Evolutionary conservation across 352 stramenopile species (phyloP), one percentile per base, ranked within the genome.

Genomic region (Phytopythium oedochilum): DNA sequence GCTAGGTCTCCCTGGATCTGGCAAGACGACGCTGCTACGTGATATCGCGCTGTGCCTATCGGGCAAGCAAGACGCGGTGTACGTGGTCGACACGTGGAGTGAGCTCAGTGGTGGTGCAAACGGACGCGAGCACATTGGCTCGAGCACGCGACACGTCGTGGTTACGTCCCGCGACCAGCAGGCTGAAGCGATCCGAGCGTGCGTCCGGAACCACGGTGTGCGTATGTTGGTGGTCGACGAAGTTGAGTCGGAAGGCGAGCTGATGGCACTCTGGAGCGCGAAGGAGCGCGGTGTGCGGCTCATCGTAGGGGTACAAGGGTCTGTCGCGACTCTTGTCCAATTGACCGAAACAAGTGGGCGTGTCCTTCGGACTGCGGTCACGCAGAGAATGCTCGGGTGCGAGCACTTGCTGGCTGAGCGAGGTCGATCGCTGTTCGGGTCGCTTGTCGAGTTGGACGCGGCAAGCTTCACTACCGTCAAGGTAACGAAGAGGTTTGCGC

Each of bases 251-350:
- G n/a, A 54, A 12, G 32, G 31, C 11, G 47, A 44, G 18, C 5
- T 54, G 18, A 44, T 43, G 22, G 47, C 34, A 10, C 17, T 54
- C 28, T 36, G 23, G 47, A 42, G 5, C 20, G 47, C 47, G 1
- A 54, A 42, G 20, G n/a, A 54, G 31, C 32, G 31, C 23, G 47
- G 47, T 11, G 47, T 32, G n/a, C 32, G 29, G 9, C 34, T 54
- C 5, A 25, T 54, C 7, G 32, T 44, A 7, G 31, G 47, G 5
- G 10, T 44, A 2, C 29, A 54, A 23, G 47, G 45, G 7, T 52
- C 45, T 17, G n/a, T 40, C 2, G 5, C 18, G 10, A 18, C 29
- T 18, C 18, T 52, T 22, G 11, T 38, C 1, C 25, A 9, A 14
- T 4, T 14, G 5, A 26, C 18, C 14, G 8, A 17, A 26, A 8